A percentile compares a stretch with the other conserved stretches of the same genome.
Conservation (phyloP, 2,329 filamentous ascomycete species). For the Calonectria ilicicola region DNA sequence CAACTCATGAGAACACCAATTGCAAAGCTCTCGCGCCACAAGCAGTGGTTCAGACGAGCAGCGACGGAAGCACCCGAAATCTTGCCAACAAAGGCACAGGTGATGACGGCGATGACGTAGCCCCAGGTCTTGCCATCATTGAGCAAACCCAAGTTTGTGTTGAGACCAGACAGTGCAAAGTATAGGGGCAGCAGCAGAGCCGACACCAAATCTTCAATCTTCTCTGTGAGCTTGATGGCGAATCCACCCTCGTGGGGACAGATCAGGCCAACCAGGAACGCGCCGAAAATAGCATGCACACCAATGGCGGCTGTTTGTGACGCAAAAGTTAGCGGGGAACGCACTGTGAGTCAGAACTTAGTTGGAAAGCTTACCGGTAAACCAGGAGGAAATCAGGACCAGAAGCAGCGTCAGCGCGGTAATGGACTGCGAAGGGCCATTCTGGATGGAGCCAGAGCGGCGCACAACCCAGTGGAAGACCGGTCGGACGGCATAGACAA, state of each 20-base stretch:
- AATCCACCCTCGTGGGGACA: conserved; percentile 92
- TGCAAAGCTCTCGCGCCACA: conserved; percentile 91
- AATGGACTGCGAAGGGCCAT: conserved; percentile 88
- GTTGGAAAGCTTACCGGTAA: conserved; percentile 67
- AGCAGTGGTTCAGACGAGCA: conserved; percentile 74
- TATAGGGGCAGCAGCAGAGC: conserved; percentile 90
- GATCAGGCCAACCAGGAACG: conserved; percentile 89
- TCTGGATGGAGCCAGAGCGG: conserved; percentile 81
- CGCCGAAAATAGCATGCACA: conserved; percentile 94
- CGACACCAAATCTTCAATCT: conserved; percentile 91
- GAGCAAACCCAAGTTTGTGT: conserved; percentile 87
- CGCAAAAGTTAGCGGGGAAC: background rate
- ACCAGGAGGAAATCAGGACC: conserved; percentile 83
- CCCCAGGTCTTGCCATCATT: conserved; percentile 87
- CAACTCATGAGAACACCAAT: conserved; percentile 96
- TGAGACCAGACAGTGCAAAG: conserved; percentile 91
- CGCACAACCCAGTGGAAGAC: conserved; percentile 80
- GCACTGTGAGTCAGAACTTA: too few relatives aligned
- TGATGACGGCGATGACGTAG: conserved; percentile 87
- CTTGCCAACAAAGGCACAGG: conserved; percentile 86
- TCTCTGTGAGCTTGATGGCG: conserved; percentile 90
- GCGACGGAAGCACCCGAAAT: conserved; percentile 85
- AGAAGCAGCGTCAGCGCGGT: conserved; percentile 86
- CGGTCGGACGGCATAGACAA: conserved; percentile 80
- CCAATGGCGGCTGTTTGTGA: conserved; percentile 73